Evolutionary conservation across 2,329 filamentous ascomycete genomes (phyloP), one percentile per base, ranked within the genome.

Genomic region (Fusarium sp.): DNA sequence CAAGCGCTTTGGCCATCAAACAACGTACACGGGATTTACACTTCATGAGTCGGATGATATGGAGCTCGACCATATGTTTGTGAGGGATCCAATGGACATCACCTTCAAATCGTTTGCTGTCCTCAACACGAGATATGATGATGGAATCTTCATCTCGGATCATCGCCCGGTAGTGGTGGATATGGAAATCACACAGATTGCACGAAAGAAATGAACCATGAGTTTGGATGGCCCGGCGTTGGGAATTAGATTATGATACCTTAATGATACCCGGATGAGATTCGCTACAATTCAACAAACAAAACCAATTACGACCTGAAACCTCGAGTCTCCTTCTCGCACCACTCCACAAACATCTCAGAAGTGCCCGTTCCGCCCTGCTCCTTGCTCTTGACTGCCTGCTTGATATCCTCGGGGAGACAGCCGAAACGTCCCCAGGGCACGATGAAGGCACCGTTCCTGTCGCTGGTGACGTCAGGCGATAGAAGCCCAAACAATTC

Each of bases 161-260:
- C 81, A 82, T 67, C 71, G 81, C 1, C 73, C 78, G 1, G 77
- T 82, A 8, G 75, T 81, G 24, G 71, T 81, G 2, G 80, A 82
- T n/a, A 42, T 71, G 22, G 56, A 63, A 11, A 52, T 72, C 20
- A 72, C 62, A 6, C 67, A 68, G 13, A 62, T 74, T 14, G 70
- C 71, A n/a, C 71, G 71, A 27, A 68, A 68, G 52, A 16, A 20
- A 10, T 42, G 40, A 42, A 40, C 31, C n/a, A 38, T 29, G 37
- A 16, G 5, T 29, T 54, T 60, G 62, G 22, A 58, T 63, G 16
- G 50, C 7, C 5, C 22, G 67, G 71, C 71, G 71, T 71, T 71
- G n/a, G 37, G 47, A 22, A 24, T n/a, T 66, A 16, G 27, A 50
- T 50, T 42, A 22, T 59, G 35, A 45, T 29, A 22, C n/a, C 22